Base-by-base conservation (phyloP, 2,329 filamentous ascomycete species). In the Exophiala sideris region DNA sequence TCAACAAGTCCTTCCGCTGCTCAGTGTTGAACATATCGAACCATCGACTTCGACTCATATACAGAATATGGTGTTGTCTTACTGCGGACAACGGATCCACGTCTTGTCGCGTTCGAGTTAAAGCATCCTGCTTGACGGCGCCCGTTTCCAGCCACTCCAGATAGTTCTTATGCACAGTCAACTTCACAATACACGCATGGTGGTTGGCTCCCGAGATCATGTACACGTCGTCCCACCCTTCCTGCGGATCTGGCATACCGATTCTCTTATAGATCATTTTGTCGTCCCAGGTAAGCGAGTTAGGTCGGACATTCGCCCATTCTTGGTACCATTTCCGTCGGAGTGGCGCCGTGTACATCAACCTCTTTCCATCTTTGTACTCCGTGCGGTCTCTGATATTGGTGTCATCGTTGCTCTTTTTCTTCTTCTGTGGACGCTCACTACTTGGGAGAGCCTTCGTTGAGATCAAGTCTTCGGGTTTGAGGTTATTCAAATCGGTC, bases 141-240 rank as follows among this genome's bases (percentile, higher is more conserved):
- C 78, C 80, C 3, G 71, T 70, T 9, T 73, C 74, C 36, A 85
- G 68, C 59, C 76, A 76, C n/a, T 79, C 74, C 33, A 83, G 65
- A 64, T 85, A 85, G 16, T 74, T 70, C 20, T 70, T 69, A 65
- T 84, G 81, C 41, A 85, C 73, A 32, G 76, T 78, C 45, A 85
- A 71, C 60, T 80, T 81, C 48, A 85, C 65, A 45, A 86, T 76
- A 52, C 79, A 76, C 57, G 85, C 73, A 61, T 86, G 83, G 67
- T 84, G 82, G 65, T 84, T 84, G 58, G 40, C 58, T 3, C 51
- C 38, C 11, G 58, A 58, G 12, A 60, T 38, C 52, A 58, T 54
- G 24, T 56, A 58, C n/a, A 58, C 47, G 45, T 58, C 52, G 44
- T 58, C 58, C 55, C 55, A 58, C 38, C 52, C 53, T 24, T 62